These are phyloP conservation scores for Hypoxylon sp. DNA, from an alignment of 2,329 filamentous ascomycete species.

Conservation along the genomic window DNA sequence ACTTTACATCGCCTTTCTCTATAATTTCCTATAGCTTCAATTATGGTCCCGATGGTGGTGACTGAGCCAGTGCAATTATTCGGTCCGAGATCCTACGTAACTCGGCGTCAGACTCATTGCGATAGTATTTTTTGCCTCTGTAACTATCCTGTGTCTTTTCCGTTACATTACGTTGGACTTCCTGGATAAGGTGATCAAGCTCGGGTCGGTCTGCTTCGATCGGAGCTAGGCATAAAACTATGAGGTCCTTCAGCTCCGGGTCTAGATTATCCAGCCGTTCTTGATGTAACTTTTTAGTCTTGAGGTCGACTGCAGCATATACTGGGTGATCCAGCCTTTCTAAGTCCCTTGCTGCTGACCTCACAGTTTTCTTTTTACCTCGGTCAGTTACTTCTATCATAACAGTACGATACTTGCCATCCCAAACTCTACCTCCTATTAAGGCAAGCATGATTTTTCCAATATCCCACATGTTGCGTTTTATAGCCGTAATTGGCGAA, in stretches of 20 bases:
- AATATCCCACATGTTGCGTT: slow-evolving; percentile 32
- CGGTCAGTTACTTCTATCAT: slow-evolving; percentile 36
- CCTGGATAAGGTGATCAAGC: slow-evolving; percentile 38
- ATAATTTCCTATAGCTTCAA: not conserved
- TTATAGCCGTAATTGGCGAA: slow-evolving; percentile 20
- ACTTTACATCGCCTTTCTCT: not conserved
- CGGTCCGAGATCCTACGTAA: slow-evolving; percentile 10
- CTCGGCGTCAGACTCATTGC: slow-evolving; percentile 31
- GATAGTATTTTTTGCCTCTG: slow-evolving; percentile 8
- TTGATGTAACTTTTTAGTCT: slow-evolving; percentile 23
- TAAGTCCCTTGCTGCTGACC: slow-evolving; percentile 31
- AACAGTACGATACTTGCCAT: slow-evolving; percentile 4
- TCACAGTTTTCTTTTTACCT: slow-evolving; percentile 21
- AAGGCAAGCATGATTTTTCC: slow-evolving; percentile 41
- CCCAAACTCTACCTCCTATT: slow-evolving; percentile 35
- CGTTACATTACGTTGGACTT: slow-evolving; percentile 35
- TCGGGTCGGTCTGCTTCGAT: slow-evolving; percentile 29
- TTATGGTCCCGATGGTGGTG: not conserved
- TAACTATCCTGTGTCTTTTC: slow-evolving; percentile 18
- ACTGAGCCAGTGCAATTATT: not conserved
- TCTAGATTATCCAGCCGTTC: slow-evolving; percentile 42
- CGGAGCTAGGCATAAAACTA: slow-evolving; percentile 38
- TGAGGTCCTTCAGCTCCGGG: slow-evolving; percentile 39
- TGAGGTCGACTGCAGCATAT: slow-evolving; percentile 4
- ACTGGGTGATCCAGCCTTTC: slow-evolving; percentile 20